Percentiles rank a stretch among this genome's conserved stretches.
Evolutionary conservation across 306 rosid species (phyloP).

Genomic region (Dalbergia oliveri): DNA sequence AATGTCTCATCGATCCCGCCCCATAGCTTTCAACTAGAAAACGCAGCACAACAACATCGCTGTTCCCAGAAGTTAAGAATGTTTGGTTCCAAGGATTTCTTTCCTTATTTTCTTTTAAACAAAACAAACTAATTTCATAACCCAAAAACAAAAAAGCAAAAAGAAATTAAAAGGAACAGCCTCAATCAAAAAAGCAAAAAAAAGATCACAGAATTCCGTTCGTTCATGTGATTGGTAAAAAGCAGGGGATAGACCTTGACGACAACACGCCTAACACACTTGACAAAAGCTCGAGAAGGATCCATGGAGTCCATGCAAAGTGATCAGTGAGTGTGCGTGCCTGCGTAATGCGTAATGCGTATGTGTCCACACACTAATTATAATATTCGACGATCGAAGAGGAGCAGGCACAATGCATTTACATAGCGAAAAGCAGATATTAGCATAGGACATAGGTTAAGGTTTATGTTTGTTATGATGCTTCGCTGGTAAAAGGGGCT

Average conservation of each 20-base stretch:
- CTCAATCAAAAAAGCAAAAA: not conserved
- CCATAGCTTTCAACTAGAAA: not conserved
- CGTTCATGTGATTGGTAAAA: not conserved
- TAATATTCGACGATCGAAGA: not conserved
- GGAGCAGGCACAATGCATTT: not conserved
- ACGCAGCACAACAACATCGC: not conserved
- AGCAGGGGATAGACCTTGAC: slow-evolving; percentile 50
- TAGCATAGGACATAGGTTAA: not conserved
- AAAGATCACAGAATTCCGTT: not conserved
- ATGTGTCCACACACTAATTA: not conserved
- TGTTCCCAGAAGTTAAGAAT: not conserved
- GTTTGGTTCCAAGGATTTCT: too few species aligned
- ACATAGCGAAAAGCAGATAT: too few species aligned
- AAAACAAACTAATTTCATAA: not conserved
- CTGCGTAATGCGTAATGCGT: not conserved
- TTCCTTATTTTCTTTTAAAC: not conserved
- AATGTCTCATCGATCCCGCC: not conserved
- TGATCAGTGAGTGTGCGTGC: not conserved
- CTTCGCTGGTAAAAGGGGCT: not conserved
- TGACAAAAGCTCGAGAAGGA: slow-evolving; percentile 60
- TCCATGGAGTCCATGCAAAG: slow-evolving; percentile 41
- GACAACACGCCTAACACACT: slow-evolving; percentile 55
- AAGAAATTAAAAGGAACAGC: not conserved
- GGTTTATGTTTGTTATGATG: not conserved
- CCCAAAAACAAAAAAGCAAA: not conserved